phyloP scores from a whole-genome alignment of 2,329 filamentous ascomycete species.

The Colletotrichum scovillei region DNA sequence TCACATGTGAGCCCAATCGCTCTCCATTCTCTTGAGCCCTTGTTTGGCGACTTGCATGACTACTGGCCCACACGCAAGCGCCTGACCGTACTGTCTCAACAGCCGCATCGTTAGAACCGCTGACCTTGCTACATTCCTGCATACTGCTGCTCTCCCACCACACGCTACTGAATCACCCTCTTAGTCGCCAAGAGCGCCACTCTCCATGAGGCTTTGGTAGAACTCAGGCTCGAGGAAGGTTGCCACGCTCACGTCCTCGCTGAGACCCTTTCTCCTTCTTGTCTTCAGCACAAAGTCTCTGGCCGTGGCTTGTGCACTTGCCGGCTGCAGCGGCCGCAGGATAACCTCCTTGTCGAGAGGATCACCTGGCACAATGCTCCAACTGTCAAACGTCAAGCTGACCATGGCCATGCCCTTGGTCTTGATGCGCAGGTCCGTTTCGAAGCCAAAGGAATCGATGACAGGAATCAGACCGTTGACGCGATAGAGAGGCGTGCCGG shows the following conservation, averaged over 20 bases:
- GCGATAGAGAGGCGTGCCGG: constrained; percentile 92
- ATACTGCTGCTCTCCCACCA: not conserved
- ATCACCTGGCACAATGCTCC: constrained; percentile 96
- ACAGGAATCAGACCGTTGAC: constrained; percentile 93
- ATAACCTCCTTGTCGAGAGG: constrained; percentile 90
- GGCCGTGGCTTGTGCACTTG: constrained; percentile 87
- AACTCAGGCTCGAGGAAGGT: constrained; percentile 97
- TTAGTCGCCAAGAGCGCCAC: constrained; percentile 78
- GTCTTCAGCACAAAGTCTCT: constrained; percentile 98
- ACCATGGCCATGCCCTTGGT: constrained; percentile 93
- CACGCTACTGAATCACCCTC: not conserved
- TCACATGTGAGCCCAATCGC: constrained; percentile 15
- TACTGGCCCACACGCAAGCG: constrained; percentile 1
- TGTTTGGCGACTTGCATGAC: constrained; percentile 1
- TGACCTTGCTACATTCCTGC: not conserved
- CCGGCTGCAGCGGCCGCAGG: constrained; percentile 86
- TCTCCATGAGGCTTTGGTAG: constrained; percentile 88
- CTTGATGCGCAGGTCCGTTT: constrained; percentile 96
- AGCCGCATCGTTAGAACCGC: constrained; percentile 4
- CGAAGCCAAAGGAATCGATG: constrained; percentile 97
- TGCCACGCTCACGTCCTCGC: constrained; percentile 94
- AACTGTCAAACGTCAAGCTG: constrained; percentile 92
- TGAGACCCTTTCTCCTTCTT: constrained; percentile 88
- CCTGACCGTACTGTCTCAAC: not conserved
- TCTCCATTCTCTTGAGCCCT: constrained; percentile 1